phyloP scores from a whole-genome alignment of 805 yeast species.

The Saccharomycopsis amapae region DNA sequence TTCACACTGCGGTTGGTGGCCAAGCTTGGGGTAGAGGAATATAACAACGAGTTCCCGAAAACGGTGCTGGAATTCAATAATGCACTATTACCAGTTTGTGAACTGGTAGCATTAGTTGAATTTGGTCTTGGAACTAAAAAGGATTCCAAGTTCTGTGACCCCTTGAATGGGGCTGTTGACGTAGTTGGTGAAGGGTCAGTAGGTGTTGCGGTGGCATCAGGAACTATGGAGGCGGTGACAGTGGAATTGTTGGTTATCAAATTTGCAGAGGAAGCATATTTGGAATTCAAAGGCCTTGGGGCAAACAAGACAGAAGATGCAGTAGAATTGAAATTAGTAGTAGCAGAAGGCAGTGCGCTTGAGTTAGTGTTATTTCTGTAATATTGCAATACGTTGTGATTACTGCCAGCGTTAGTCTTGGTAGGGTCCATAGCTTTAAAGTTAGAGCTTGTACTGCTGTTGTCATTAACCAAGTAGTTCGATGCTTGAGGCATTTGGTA shows the following conservation, averaged over 20 bases:
- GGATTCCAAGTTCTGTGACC: neutral
- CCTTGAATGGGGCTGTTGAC: neutral
- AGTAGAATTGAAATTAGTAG: constrained; percentile 6
- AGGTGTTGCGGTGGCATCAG: neutral
- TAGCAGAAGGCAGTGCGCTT: neutral
- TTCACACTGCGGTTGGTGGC: neutral
- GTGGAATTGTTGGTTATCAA: neutral
- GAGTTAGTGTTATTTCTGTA: too few relatives aligned
- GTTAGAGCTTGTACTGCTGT: too few relatives aligned
- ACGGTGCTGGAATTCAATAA: neutral
- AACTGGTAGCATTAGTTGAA: neutral
- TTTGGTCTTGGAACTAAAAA: neutral
- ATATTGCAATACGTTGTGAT: too few relatives aligned
- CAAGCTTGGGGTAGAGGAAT: neutral
- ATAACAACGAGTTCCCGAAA: neutral
- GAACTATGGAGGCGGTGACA: neutral
- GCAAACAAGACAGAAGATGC: constrained; percentile 7
- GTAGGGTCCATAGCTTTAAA: too few relatives aligned
- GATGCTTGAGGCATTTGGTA: too few relatives aligned
- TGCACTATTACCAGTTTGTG: neutral
- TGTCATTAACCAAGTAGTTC: too few relatives aligned
- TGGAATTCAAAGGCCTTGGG: constrained; percentile 11
- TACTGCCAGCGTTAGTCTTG: too few relatives aligned
- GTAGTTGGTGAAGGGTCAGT: neutral
- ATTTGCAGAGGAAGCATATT: neutral